Conservation (phyloP, 2,329 filamentous ascomycete species). For the Phialemoniopsis sp. region DNA sequence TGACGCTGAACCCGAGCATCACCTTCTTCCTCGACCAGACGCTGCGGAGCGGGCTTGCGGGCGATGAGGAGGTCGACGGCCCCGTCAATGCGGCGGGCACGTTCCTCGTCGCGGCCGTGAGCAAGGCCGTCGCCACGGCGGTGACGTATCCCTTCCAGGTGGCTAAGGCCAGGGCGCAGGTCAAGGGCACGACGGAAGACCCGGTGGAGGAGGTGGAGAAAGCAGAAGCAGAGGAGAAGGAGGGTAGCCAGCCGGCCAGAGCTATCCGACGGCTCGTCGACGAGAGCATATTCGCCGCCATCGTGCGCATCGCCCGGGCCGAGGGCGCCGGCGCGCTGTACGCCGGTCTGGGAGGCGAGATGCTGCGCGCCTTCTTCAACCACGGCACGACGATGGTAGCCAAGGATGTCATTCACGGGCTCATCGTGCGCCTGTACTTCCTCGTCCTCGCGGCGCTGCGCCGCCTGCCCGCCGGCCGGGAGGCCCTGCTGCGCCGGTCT, state of each 20-base stretch:
- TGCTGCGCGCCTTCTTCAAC: constrained; percentile 78
- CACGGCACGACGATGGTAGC: constrained; percentile 86
- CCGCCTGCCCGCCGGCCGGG: constrained; percentile 34
- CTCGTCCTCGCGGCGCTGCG: constrained; percentile 46
- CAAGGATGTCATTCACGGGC: constrained; percentile 71
- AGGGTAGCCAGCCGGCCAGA: constrained; percentile 18
- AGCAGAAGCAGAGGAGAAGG: constrained; percentile 8
- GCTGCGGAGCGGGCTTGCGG: constrained; percentile 14
- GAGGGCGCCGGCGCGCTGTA: constrained; percentile 72
- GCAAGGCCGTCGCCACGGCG: constrained; percentile 72
- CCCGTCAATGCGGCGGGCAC: constrained; percentile 21
- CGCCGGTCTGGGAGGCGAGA: constrained; percentile 69
- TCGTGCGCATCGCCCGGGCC: constrained; percentile 50
- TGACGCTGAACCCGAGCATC: constrained; percentile 81
- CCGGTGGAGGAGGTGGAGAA: constrained; percentile 19
- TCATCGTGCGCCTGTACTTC: constrained; percentile 71
- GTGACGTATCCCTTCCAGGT: constrained; percentile 84
- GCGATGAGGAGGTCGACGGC: constrained; percentile 15
- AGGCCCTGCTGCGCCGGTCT: constrained; percentile 18
- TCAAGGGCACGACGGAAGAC: constrained; percentile 22
- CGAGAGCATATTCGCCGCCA: constrained; percentile 58
- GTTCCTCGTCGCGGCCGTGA: constrained; percentile 63
- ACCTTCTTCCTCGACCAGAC: constrained; percentile 81
- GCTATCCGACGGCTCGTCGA: constrained; percentile 19
- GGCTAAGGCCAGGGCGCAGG: constrained; percentile 76